A percentile compares a stretch with the other conserved stretches of the same genome.
These are phyloP conservation scores for Simmondsia chinensis DNA, from an alignment of 148 eudicot species.

Conservation along the genomic window DNA sequence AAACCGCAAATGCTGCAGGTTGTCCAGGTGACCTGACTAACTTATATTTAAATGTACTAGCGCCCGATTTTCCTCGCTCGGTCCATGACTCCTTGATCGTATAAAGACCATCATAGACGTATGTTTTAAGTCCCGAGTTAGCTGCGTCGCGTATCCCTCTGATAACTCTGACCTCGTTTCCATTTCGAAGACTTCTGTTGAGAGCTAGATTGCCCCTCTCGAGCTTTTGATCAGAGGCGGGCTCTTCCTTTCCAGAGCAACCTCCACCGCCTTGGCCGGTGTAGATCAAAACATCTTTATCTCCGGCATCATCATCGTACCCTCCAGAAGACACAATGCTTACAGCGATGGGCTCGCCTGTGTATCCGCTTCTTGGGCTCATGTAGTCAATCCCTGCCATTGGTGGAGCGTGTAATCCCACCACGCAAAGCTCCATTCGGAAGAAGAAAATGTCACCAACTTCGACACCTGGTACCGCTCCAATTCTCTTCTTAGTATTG, in stretches of 20 bases:
- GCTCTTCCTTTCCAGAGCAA: constrained; percentile 41
- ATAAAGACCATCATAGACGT: constrained; percentile 84
- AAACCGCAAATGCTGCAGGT: constrained; percentile 55
- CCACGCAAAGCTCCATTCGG: constrained; percentile 84
- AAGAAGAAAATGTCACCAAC: constrained; percentile 87
- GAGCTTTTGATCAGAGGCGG: constrained; percentile 73
- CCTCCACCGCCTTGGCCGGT: constrained; percentile 92
- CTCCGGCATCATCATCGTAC: constrained; percentile 73
- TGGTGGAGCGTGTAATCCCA: constrained; percentile 81
- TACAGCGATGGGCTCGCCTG: constrained; percentile 79
- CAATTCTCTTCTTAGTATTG: constrained; percentile 56
- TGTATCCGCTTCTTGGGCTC: constrained; percentile 23
- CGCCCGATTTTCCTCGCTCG: constrained; percentile 65
- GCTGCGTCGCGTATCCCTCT: constrained; percentile 60
- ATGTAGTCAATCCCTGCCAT: constrained; percentile 96
- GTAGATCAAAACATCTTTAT: constrained; percentile 63
- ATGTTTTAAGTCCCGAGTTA: constrained; percentile 35
- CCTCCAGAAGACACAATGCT: constrained; percentile 88
- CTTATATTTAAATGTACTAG: constrained; percentile 74
- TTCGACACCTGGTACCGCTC: constrained; percentile 78
- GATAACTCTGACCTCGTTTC: constrained; percentile 67
- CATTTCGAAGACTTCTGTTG: constrained; percentile 71
- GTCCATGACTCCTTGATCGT: constrained; percentile 76
- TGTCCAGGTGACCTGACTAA: constrained; percentile 70
- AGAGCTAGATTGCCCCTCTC: constrained; percentile 89